Conservation (phyloP, 345 rosid species). For the Gossypium herbaceum region DNA sequence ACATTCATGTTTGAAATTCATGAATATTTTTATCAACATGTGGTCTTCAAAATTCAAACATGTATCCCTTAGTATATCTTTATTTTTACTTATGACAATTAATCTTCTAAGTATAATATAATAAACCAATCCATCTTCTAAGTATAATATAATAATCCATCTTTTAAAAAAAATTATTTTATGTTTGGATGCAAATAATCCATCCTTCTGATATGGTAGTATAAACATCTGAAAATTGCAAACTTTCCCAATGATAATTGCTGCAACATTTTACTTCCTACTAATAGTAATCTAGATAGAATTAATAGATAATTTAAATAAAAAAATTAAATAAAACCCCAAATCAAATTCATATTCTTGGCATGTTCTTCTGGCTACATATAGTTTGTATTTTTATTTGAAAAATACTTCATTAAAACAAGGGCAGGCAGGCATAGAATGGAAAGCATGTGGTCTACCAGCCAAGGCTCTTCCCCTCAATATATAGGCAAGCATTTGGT, state of each 20-base stretch:
- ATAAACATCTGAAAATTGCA: not conserved
- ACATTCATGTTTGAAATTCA: too few relatives aligned
- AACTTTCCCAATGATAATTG: not conserved
- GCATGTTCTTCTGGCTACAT: not conserved
- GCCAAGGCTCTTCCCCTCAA: slow-evolving; percentile 31
- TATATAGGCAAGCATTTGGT: slow-evolving; percentile 59
- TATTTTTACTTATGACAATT: too few relatives aligned
- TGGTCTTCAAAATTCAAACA: too few relatives aligned
- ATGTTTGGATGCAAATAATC: not conserved
- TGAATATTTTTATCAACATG: too few relatives aligned
- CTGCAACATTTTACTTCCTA: not conserved
- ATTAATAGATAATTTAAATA: not conserved
- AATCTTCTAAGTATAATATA: too few relatives aligned
- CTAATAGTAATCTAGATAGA: not conserved
- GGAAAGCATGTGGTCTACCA: slow-evolving; percentile 76
- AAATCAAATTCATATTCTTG: slow-evolving; percentile 10
- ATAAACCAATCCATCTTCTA: too few relatives aligned
- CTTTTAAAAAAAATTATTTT: not conserved
- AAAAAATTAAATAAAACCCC: not conserved
- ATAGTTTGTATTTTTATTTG: not conserved
- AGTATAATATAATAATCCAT: not conserved
- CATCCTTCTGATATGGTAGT: not conserved
- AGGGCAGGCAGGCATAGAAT: slow-evolving; percentile 23
- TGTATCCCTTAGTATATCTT: too few relatives aligned
- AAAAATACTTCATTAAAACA: not conserved